Evolutionary conservation across 305 asterid genomes (phyloP).

Genomic region (Stenogyne calaminthoides): DNA sequence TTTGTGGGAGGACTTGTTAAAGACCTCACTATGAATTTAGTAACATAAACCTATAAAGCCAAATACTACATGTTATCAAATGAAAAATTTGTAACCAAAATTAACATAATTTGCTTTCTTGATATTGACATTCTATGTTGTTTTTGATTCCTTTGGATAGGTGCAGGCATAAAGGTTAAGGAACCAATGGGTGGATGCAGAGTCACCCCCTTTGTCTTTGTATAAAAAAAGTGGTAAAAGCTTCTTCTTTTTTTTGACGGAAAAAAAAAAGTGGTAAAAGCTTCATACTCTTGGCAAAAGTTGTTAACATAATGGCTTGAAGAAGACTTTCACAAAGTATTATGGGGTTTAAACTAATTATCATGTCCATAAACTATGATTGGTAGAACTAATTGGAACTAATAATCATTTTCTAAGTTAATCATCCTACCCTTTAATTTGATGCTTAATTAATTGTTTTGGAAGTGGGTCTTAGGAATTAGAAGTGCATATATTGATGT

Average conservation of each 20-base stretch:
- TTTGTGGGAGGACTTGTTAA: too few relatives aligned
- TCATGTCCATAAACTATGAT: conserved; percentile 32
- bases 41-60: conserved; percentile 33
- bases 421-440: not conserved
- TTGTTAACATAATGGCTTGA: conserved; percentile 33
- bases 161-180: conserved; percentile 25
- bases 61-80: conserved; percentile 18
- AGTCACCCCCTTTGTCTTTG: conserved; percentile 37
- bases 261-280: too few relatives aligned
- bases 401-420: not conserved
- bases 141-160: conserved; percentile 34
- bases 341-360: conserved; percentile 24
- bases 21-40: conserved; percentile 31
- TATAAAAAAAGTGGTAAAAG: conserved; percentile 32
- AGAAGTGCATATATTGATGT: conserved; percentile 16
- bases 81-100: not conserved
- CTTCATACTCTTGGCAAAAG: conserved; percentile 30
- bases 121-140: conserved; percentile 35
- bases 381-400: conserved; percentile 17
- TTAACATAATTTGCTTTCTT: conserved; percentile 13
- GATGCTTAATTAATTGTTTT: conserved; percentile 4
- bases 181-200: conserved; percentile 42
- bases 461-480: conserved; percentile 19
- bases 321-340: conserved; percentile 21
- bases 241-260: too few relatives aligned